phyloP scores from a whole-genome alignment of 805 yeast species.

The Danielozyma ontarioensis region DNA sequence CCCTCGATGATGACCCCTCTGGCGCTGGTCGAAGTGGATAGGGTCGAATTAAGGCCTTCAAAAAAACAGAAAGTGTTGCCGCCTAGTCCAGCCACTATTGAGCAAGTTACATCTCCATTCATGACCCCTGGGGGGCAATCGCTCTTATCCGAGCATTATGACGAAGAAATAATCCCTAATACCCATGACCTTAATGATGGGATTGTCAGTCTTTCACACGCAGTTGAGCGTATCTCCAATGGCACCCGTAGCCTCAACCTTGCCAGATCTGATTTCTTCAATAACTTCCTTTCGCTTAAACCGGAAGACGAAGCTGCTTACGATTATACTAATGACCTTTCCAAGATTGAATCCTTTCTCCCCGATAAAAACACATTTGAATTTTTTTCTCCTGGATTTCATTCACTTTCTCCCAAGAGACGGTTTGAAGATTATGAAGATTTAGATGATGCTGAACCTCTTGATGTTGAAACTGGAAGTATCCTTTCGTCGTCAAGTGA shows the following conservation, averaged over 20 bases:
- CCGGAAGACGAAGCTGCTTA: constrained; percentile 1
- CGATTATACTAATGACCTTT: constrained; percentile 34
- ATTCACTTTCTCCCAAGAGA: constrained; percentile 1
- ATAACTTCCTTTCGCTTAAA: constrained; percentile 14
- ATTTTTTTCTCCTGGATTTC: constrained; percentile 2
- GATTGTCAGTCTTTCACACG: constrained; percentile 18
- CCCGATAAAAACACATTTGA: constrained; percentile 11
- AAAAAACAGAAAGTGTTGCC: background rate
- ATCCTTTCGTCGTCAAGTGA: constrained; percentile 3
- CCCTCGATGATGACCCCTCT: constrained; percentile 1
- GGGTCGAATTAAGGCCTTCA: background rate
- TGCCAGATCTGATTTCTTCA: constrained; percentile 23
- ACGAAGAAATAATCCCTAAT: background rate
- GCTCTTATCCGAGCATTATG: constrained; percentile 1
- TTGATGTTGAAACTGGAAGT: background rate
- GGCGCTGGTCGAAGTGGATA: constrained; percentile 1
- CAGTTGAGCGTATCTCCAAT: constrained; percentile 19
- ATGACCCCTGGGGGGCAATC: constrained; percentile 6
- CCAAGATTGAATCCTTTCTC: constrained; percentile 22
- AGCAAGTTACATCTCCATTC: background rate
- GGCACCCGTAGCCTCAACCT: constrained; percentile 21
- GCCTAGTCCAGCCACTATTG: background rate
- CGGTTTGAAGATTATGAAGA: constrained; percentile 2
- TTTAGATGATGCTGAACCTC: background rate
- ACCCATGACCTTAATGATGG: constrained; percentile 20